A percentile compares a stretch with the other conserved stretches of the same genome.
These are phyloP conservation scores for Chalaropsis thielavioides DNA, from an alignment of 2,329 filamentous ascomycete genomes.

Conservation along the genomic window DNA sequence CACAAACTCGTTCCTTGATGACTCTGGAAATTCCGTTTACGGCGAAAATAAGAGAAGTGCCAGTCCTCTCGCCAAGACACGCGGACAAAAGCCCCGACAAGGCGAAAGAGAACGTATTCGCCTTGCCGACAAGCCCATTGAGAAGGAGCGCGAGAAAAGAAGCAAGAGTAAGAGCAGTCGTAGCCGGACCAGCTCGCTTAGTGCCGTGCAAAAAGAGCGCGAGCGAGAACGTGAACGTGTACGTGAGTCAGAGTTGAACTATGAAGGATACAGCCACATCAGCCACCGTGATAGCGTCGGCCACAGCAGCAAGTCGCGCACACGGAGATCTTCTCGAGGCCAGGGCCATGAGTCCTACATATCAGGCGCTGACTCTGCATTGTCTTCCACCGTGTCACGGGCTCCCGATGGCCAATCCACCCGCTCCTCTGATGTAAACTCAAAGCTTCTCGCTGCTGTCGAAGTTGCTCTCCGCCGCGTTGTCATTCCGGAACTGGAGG, in stretches of 20 bases:
- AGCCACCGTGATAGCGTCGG: constrained; percentile 15
- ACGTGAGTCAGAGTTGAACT: constrained; percentile 2
- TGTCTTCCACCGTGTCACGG: constrained; percentile 39
- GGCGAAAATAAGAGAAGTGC: constrained; percentile 14
- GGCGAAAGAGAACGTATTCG: constrained; percentile 21
- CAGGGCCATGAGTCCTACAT: constrained; percentile 36
- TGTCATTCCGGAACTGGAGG: constrained; percentile 81
- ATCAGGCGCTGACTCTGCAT: constrained; percentile 40
- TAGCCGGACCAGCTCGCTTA: constrained; percentile 24
- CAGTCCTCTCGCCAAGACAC: constrained; percentile 21
- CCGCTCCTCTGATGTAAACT: constrained; percentile 55
- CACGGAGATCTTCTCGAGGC: constrained; percentile 29
- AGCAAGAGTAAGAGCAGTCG: constrained; percentile 24
- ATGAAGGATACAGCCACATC: constrained; percentile 10
- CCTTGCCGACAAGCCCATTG: constrained; percentile 20
- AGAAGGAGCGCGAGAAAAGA: constrained; percentile 36
- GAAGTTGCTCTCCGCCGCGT: constrained; percentile 84
- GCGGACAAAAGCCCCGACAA: constrained; percentile 31
- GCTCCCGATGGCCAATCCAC: constrained; percentile 43
- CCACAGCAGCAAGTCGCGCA: constrained; percentile 10
- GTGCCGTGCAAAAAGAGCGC: constrained; percentile 20
- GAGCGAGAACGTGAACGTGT: constrained; percentile 7
- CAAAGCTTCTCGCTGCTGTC: constrained; percentile 76
- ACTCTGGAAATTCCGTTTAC: constrained; percentile 33
- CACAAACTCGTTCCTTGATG: constrained; percentile 46